Evolutionary conservation across 495 filamentous ascomycete species (phyloP).

Genomic region (Trichocladium uniseriatum): DNA sequence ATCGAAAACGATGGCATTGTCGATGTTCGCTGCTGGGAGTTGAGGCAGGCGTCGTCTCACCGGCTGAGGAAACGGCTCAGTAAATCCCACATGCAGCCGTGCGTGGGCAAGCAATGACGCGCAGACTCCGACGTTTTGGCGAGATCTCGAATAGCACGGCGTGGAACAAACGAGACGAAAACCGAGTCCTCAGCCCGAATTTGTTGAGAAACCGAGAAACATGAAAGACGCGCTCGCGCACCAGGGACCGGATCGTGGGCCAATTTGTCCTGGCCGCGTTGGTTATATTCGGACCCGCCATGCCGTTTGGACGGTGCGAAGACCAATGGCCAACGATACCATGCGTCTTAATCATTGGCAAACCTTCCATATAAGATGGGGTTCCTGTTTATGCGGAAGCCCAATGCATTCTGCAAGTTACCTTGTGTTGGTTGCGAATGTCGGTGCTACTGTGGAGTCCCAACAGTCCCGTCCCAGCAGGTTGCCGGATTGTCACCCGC

Average conservation of each 20-base stretch:
- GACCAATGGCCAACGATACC: not conserved
- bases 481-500: too few species aligned
- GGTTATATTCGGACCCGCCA: conserved; percentile 1
- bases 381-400: too few species aligned
- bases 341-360: not conserved
- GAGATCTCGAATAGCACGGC: too few species aligned
- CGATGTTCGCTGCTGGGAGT: not conserved
- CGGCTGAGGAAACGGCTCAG: conserved; percentile 3
- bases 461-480: too few species aligned
- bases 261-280: not conserved
- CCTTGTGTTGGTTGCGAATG: too few species aligned
- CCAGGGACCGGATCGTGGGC: not conserved
- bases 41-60: conserved; percentile 5
- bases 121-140: too few species aligned
- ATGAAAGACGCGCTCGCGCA: too few species aligned
- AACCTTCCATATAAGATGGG: not conserved
- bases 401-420: too few species aligned
- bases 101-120: too few species aligned
- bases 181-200: not conserved
- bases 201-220: not conserved
- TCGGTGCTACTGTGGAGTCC: too few species aligned
- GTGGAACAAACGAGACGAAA: not conserved
- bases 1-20: conserved; percentile 28
- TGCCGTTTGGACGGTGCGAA: not conserved
- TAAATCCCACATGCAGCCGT: too few species aligned